Evolutionary conservation across 371 early-diverging fungal genomes (phyloP).

Genomic region (Antonospora locustae): DNA sequence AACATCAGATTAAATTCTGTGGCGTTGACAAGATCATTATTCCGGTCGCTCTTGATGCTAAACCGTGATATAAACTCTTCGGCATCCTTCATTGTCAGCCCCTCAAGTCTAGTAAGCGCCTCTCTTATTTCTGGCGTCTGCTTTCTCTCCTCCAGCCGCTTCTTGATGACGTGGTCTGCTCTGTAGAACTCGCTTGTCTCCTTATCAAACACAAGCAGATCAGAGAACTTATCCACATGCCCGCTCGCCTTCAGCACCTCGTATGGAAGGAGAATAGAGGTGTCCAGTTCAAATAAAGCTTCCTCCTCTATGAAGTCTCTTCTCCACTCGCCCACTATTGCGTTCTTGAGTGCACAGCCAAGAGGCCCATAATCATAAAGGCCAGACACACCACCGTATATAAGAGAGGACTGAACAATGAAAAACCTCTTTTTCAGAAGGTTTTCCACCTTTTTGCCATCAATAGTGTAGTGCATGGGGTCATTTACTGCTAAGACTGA

Average conservation of each 20-base stretch:
- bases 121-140: constrained; percentile 65
- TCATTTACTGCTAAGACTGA: too few species aligned
- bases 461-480: too few species aligned
- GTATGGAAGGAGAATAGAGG: constrained; percentile 83
- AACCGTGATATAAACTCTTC: constrained; percentile 68
- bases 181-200: constrained; percentile 83
- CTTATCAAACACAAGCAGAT: constrained; percentile 85
- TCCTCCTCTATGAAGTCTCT: constrained; percentile 91
- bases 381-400: constrained; percentile 58
- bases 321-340: constrained; percentile 77
- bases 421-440: constrained; percentile 49
- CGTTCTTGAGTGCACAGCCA: constrained; percentile 78
- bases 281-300: constrained; percentile 93
- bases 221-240: constrained; percentile 95
- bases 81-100: constrained; percentile 70
- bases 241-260: constrained; percentile 94
- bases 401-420: constrained; percentile 38
- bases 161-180: constrained; percentile 90
- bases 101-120: constrained; percentile 62
- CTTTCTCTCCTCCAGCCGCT: constrained; percentile 69
- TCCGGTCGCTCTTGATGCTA: constrained; percentile 62
- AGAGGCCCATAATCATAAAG: constrained; percentile 95
- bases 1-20: constrained; percentile 98
- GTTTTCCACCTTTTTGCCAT: constrained; percentile 40
- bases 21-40: constrained; percentile 66